These are phyloP conservation scores for Deakozyma indianensis DNA, from an alignment of 805 yeast genomes.

Conservation along the genomic window DNA sequence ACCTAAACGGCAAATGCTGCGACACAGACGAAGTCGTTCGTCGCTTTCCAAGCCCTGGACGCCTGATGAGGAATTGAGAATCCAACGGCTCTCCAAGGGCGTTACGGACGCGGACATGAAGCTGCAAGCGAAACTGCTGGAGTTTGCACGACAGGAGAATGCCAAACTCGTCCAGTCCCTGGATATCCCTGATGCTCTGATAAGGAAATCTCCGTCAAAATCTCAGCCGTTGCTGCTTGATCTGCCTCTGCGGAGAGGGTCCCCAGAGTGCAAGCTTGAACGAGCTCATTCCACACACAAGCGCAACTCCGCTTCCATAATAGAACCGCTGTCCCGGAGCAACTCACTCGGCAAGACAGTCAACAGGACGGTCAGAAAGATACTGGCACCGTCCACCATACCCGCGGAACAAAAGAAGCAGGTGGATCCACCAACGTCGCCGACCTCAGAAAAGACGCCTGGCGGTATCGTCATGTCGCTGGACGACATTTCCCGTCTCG, in stretches of 20 bases:
- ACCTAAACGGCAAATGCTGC: not conserved
- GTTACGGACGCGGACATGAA: not conserved
- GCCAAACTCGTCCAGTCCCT: not conserved
- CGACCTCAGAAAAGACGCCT: not conserved
- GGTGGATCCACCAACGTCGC: not conserved
- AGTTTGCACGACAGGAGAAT: not conserved
- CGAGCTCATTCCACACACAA: not conserved
- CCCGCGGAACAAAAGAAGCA: not conserved
- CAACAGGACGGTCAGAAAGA: not conserved
- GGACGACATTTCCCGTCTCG: constrained; percentile 1
- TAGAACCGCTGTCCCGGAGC: not conserved
- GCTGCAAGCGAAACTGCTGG: not conserved
- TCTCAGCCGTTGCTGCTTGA: not conserved
- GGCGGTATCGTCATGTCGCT: not conserved
- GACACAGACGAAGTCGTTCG: not conserved
- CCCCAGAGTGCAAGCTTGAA: not conserved
- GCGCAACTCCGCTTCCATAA: not conserved
- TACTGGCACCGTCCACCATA: not conserved
- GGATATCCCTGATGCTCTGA: not conserved
- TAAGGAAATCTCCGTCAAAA: not conserved
- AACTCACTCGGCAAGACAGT: not conserved
- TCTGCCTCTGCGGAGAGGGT: not conserved
- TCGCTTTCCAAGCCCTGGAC: not conserved
- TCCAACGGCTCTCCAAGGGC: not conserved
- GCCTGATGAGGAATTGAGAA: not conserved